Evolutionary conservation across 2,329 filamentous ascomycete genomes (phyloP).

Genomic region (Botrytis byssoidea): DNA sequence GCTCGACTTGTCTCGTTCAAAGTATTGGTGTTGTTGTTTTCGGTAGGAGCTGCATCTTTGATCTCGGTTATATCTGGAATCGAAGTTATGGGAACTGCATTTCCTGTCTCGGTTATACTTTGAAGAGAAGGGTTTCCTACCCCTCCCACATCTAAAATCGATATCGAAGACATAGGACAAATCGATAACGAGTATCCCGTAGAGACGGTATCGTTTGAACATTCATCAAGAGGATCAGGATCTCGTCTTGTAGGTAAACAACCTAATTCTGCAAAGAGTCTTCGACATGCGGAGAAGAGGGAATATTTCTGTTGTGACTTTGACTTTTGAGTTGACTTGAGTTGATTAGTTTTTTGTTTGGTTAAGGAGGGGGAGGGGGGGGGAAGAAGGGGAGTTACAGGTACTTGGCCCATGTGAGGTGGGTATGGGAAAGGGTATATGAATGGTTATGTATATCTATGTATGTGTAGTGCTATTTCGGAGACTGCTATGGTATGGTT

Average conservation of each 20-base stretch:
- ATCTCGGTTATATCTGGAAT: background rate
- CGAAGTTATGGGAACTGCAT: background rate
- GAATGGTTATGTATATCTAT: background rate
- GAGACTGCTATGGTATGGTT: rapidly evolving
- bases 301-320: too few species aligned
- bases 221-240: too few species aligned
- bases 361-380: too few species aligned
- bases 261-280: too few species aligned
- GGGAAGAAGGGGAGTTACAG: background rate
- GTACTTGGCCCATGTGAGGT: background rate
- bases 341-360: too few species aligned
- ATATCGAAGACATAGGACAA: too few species aligned
- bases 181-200: too few species aligned
- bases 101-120: rapidly evolving
- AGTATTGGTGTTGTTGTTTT: background rate
- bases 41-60: background rate
- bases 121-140: background rate
- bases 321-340: too few species aligned
- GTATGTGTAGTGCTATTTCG: background rate
- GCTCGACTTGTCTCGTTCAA: background rate
- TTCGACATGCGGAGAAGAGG: too few species aligned
- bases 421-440: background rate
- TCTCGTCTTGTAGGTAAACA: too few species aligned
- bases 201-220: too few species aligned
- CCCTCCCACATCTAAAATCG: background rate